Evolutionary conservation across 164 flowering plant genomes (phyloP).

Genomic region (Kingdonia uniflora): DNA sequence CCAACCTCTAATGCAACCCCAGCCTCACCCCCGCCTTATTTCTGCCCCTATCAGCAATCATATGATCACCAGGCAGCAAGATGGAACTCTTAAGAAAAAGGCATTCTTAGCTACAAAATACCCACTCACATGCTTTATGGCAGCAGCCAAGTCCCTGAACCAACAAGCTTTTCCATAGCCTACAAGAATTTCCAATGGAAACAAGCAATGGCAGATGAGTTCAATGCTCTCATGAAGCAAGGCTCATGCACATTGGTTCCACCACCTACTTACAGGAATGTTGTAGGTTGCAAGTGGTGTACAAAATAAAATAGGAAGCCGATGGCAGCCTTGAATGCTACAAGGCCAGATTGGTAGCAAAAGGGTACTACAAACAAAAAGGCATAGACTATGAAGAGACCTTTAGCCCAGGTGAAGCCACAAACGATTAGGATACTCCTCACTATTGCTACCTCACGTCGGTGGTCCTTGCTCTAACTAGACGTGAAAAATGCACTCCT

Average conservation of each 20-base stretch:
- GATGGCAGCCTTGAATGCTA: background rate
- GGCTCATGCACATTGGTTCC: background rate
- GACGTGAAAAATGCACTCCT: background rate
- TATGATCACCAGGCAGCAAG: too few species aligned
- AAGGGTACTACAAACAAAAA: background rate
- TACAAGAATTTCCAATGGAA: background rate
- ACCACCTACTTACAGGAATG: conserved; percentile 70
- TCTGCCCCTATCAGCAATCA: too few species aligned
- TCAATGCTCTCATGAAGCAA: background rate
- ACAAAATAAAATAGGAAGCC: conserved; percentile 37
- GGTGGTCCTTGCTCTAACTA: background rate
- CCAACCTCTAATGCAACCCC: too few species aligned
- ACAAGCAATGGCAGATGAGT: background rate
- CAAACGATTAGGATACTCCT: background rate
- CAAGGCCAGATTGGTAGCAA: background rate
- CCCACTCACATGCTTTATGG: too few species aligned
- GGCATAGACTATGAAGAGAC: background rate
- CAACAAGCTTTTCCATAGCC: too few species aligned
- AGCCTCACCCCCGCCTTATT: conserved; percentile 33
- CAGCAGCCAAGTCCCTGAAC: too few species aligned
- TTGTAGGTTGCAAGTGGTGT: conserved; percentile 74
- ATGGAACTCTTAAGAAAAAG: too few species aligned
- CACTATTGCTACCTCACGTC: background rate
- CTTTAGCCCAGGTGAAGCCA: background rate
- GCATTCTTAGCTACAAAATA: too few species aligned